phyloP scores from a whole-genome alignment of 805 yeast genomes.

The Pichia paraexigua region DNA sequence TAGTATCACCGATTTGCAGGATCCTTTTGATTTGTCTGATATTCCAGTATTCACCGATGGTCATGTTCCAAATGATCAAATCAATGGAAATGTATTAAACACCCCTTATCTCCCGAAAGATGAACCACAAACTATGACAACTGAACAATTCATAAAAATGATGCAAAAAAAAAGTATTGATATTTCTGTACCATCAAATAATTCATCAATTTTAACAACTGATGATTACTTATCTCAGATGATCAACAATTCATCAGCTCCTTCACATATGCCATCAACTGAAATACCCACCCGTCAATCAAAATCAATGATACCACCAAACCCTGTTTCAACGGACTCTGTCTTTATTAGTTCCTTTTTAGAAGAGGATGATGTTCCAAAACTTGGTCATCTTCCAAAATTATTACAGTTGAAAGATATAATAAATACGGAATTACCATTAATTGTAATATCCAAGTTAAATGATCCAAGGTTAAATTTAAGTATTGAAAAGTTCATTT shows the following conservation, averaged over 20 bases:
- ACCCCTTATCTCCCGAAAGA: background rate
- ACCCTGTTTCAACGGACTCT: background rate
- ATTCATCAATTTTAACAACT: slow-evolving; percentile 1
- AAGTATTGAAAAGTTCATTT: slow-evolving; percentile 76
- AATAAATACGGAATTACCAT: slow-evolving; percentile 28
- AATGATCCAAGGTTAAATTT: slow-evolving; percentile 67
- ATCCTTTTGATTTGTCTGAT: slow-evolving; percentile 18
- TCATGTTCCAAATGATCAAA: background rate
- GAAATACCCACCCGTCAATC: background rate
- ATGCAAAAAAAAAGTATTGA: slow-evolving; percentile 6
- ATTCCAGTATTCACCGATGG: slow-evolving; percentile 1
- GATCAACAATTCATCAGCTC: background rate
- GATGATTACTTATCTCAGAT: slow-evolving; percentile 1
- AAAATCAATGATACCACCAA: background rate
- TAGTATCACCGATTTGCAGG: slow-evolving; percentile 2
- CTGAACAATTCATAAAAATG: slow-evolving; percentile 15
- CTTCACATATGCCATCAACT: background rate
- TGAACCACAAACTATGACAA: slow-evolving; percentile 19
- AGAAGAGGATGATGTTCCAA: slow-evolving; percentile 12
- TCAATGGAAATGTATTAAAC: background rate
- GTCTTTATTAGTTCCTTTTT: slow-evolving; percentile 7
- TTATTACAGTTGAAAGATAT: slow-evolving; percentile 11
- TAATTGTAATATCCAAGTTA: slow-evolving; percentile 50
- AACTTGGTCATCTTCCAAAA: slow-evolving; percentile 2
- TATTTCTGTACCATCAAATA: background rate